Conservation (phyloP, 2,329 filamentous ascomycete species). For the Calonectria henricotiae region DNA sequence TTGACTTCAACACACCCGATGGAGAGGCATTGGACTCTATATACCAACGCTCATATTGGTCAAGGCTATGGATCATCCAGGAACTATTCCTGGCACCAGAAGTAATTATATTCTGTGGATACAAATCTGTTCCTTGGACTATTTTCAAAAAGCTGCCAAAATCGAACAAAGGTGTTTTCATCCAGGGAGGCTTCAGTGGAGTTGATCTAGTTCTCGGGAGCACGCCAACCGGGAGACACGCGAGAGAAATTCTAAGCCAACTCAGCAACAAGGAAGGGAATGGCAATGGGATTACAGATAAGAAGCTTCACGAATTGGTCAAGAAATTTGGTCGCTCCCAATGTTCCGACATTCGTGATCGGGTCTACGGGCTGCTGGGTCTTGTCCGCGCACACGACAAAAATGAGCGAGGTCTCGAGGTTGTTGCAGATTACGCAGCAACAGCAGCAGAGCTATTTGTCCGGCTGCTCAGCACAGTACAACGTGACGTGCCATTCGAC, state of each 20-base stretch:
- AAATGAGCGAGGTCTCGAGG: not conserved
- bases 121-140: not conserved
- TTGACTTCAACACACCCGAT: not conserved
- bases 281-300: not conserved
- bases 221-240: not conserved
- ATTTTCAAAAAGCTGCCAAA: not conserved
- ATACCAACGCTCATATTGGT: not conserved
- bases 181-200: not conserved
- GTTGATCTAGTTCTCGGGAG: not conserved
- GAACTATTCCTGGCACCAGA: not conserved
- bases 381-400: not conserved
- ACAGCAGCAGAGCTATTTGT: not conserved
- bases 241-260: not conserved
- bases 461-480: not conserved
- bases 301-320: not conserved
- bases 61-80: not conserved
- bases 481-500: not conserved
- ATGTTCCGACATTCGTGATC: not conserved
- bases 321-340: not conserved
- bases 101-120: not conserved
- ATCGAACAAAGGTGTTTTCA: not conserved
- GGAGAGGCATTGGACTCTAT: not conserved
- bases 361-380: not conserved
- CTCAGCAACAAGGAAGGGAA: not conserved
- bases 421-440: not conserved